Percentiles rank a stretch among this genome's conserved stretches.
phyloP scores from a whole-genome alignment of 805 yeast species.

The Komagataella mondaviorum region DNA sequence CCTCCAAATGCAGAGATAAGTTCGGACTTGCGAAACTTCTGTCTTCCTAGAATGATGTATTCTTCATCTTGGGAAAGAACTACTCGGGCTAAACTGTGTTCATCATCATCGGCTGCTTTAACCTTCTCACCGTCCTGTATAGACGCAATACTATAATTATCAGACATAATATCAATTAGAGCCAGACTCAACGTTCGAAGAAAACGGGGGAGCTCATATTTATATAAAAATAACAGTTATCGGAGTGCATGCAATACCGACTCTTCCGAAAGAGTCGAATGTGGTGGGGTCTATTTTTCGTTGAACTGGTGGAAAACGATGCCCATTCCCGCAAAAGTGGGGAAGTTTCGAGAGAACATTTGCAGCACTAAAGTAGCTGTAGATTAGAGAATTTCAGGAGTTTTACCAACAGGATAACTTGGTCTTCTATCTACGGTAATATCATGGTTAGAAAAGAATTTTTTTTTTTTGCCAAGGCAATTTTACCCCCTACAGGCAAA shows the following conservation, averaged over 20 bases:
- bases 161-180: background rate
- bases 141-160: background rate
- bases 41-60: constrained; percentile 58
- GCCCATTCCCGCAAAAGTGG: background rate
- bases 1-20: constrained; percentile 69
- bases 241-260: background rate
- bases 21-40: constrained; percentile 50
- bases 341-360: background rate
- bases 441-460: background rate
- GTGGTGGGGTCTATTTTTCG: background rate
- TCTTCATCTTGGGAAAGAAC: constrained; percentile 31
- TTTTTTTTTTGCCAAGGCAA: background rate
- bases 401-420: background rate
- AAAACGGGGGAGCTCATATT: background rate
- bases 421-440: too few species aligned
- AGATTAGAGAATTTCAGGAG: background rate
- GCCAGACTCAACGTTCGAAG: background rate
- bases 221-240: too few species aligned
- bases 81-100: background rate
- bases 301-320: background rate
- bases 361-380: background rate
- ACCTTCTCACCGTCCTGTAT: background rate
- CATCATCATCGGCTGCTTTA: background rate
- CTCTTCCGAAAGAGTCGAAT: background rate
- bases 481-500: background rate